A percentile compares a stretch with the other conserved stretches of the same genome.
These are phyloP conservation scores for Yarrowia sp. DNA, from an alignment of 805 yeast species.

Conservation along the genomic window DNA sequence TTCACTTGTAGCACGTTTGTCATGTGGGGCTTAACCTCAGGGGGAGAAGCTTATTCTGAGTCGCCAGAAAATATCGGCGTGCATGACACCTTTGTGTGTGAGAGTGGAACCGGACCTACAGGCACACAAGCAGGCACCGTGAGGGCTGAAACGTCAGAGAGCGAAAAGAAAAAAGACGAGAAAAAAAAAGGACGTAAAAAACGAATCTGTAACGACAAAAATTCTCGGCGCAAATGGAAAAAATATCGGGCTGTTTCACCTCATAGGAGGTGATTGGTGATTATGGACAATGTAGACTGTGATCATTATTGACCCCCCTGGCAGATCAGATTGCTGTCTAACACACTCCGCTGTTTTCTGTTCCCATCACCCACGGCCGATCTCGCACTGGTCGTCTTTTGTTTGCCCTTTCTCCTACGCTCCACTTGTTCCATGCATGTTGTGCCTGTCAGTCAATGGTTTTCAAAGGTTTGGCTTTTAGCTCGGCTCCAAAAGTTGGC, in stretches of 20 bases:
- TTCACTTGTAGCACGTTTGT: background rate
- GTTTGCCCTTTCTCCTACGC: background rate
- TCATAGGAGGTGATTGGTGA: too few relatives aligned
- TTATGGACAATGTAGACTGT: too few relatives aligned
- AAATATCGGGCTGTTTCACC: too few relatives aligned
- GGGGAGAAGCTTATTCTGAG: slow-evolving; percentile 18
- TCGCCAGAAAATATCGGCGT: background rate
- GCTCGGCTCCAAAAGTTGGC: background rate
- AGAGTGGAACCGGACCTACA: background rate
- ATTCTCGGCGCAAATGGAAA: too few relatives aligned
- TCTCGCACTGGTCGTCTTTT: background rate
- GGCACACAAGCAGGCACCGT: slow-evolving; percentile 15
- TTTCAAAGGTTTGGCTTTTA: background rate
- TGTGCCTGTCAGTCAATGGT: slow-evolving; percentile 20
- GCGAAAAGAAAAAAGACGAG: too few relatives aligned
- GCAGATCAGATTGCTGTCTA: too few relatives aligned
- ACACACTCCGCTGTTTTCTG: too few relatives aligned
- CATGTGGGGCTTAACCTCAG: slow-evolving; percentile 37
- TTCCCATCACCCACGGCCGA: too few relatives aligned
- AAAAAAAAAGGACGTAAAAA: too few relatives aligned
- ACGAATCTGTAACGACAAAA: too few relatives aligned
- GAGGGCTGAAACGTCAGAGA: slow-evolving; percentile 6
- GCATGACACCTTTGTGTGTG: slow-evolving; percentile 8
- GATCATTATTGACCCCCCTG: too few relatives aligned
- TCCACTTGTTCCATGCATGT: slow-evolving; percentile 34